Evolutionary conservation across 106 monocot species (phyloP), one percentile per base, ranked within the genome.

Genomic region (Dendrobium nobile): DNA sequence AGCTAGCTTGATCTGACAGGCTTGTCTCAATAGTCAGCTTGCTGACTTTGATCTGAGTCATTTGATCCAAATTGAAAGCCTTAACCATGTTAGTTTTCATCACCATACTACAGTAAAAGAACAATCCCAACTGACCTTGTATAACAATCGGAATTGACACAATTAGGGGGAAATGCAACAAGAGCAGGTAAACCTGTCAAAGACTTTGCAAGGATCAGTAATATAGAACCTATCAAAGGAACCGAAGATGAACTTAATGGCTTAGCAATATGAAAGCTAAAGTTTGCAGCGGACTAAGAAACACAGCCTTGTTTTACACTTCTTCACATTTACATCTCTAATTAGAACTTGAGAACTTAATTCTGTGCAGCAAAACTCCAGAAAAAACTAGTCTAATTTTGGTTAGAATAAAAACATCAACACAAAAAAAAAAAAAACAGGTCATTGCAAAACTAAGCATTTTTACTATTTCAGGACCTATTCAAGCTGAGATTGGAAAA

Each of bases 91-190:
- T 37, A 2, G 70, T 37, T 19, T 70, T 70, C 37, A 70, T 70
- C 37, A 70, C 37, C 4, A 70, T 37, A 70, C 9, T 37, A 37
- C 20, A 44, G 37, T 70, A 70, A 70, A 22, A 4, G n/a, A 70
- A 70, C 33, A 15, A 18, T 41, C 48, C 61, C 17, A 74, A 90
- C 82, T 76, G 27, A 98, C 97, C 97, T 98, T 81, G 73, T 59
- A 80, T 44, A 89, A 79, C 97, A 98, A 67, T 77, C 80, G 44
- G 86, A 75, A 79, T 85, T 89, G 83, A 70, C 85, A 75, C 97
- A 98, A 67, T 82, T 80, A 77, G 90, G 91, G 86, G 94, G 86
- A 85, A 91, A 94, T 81, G 92, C 97, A 89, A 98, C 77, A 82
- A 98, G 79, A 37, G 91, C 74, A 78, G 97, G 97, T 79, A 98